phyloP scores from a whole-genome alignment of 352 stramenopile genomes.

The Globisporangium emineosum region DNA sequence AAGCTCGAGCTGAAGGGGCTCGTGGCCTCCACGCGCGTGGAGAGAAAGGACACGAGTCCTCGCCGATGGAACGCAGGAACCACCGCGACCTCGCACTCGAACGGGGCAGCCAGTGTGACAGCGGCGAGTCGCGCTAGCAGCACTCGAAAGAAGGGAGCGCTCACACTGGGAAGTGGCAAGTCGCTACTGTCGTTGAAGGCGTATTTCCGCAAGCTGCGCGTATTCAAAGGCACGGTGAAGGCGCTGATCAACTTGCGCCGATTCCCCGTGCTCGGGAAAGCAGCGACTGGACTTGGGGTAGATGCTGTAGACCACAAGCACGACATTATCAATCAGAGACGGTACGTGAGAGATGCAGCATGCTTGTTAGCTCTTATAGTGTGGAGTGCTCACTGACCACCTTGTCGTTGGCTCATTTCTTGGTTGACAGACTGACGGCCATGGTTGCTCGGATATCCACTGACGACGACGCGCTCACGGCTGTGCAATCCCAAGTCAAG shows the following conservation, averaged over 20 bases:
- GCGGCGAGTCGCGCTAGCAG: neutral
- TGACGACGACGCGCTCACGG: slow-evolving; percentile 31
- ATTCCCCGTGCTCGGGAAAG: slow-evolving; percentile 10
- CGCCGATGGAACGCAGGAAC: slow-evolving; percentile 29
- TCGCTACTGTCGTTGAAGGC: slow-evolving; percentile 64
- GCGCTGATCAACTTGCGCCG: slow-evolving; percentile 56
- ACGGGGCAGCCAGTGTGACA: neutral
- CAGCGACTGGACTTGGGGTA: neutral
- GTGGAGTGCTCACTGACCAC: neutral
- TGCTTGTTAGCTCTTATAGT: neutral
- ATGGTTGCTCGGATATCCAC: slow-evolving; percentile 39
- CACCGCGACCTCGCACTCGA: neutral
- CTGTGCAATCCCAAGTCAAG: slow-evolving; percentile 54
- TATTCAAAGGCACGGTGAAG: slow-evolving; percentile 67
- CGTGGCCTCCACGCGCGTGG: slow-evolving; percentile 14
- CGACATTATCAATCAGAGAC: neutral
- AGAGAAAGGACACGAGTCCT: slow-evolving; percentile 16
- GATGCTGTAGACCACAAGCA: neutral
- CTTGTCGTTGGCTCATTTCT: neutral
- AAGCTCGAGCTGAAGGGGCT: slow-evolving; percentile 15
- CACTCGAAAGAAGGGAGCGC: slow-evolving; percentile 8
- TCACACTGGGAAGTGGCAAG: slow-evolving; percentile 15
- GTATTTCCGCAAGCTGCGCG: slow-evolving; percentile 65
- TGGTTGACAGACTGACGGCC: slow-evolving; percentile 17
- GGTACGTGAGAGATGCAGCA: neutral